Base-by-base conservation (phyloP, 1,284 basidiomycete genomes). In the Fistulina hepatica region DNA sequence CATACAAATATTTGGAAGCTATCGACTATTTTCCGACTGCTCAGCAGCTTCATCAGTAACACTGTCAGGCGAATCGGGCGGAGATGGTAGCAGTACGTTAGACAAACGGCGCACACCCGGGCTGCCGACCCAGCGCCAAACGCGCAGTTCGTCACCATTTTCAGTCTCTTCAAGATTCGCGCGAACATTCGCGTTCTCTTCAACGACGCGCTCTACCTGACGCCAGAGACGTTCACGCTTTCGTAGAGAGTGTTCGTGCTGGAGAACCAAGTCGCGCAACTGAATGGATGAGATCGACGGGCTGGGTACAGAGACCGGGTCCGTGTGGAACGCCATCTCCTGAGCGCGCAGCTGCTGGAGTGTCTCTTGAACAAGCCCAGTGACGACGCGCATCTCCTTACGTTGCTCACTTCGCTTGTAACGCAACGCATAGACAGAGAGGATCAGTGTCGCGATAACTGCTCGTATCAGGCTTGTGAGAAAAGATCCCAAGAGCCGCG, bases 151-250 rank as follows among this genome's bases (percentile, higher is more conserved):
- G 53, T 88, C 83, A n/a, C 84, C 94, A 35, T 90, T 92, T 44
- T 71, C 69, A 33, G 88, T 73, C 60, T 97, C 92, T 55, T 88
- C 83, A 44, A 94, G 69, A 54, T 88, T 83, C 19, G 81, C 80
- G 40, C 89, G 75, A 13, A 98, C 88, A 59, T 99, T 99, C 13
- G 90, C 77, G 60, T 99, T 98, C 39, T 76, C 77, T 61, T 98
- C 94, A 2, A 98, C 89, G 32, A 92, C 64, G 34, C 71, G 75
- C 54, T 88, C 83, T 28, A 99, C 95, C 42, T 73, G 73, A 33
- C 74, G 68, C 95, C 95, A 99, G 22, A 97, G 52, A 23, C 75
- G 66, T 41, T 75, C 71, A 33, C 92, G 73, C 21, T 64, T 63
- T 6, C 69, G 55, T 11, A 84, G 70, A 17, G 81, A 81, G 52